These are phyloP conservation scores for Thinopyrum elongatum DNA, from an alignment of 176 grass and related monocot species.

Conservation along the genomic window DNA sequence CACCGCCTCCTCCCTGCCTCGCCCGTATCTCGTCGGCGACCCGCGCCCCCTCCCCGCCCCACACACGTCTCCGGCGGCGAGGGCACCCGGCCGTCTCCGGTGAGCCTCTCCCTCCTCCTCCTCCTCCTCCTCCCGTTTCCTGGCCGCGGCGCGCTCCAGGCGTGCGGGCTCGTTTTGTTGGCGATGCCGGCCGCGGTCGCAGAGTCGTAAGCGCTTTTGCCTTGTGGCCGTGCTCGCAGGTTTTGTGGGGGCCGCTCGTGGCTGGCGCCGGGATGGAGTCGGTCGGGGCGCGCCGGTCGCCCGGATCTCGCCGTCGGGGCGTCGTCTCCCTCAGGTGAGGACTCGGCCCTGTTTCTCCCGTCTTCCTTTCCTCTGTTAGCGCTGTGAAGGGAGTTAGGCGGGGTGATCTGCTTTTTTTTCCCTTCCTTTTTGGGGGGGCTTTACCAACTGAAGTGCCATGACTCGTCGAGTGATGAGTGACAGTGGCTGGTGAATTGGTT, in stretches of 20 bases:
- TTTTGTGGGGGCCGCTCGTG: constrained; percentile 20
- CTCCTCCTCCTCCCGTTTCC: not conserved
- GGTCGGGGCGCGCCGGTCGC: constrained; percentile 23
- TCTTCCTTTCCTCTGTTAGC: not conserved
- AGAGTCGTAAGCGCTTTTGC: constrained; percentile 19
- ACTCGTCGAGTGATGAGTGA: not conserved
- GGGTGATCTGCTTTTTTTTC: not conserved
- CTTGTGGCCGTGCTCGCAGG: constrained; percentile 23
- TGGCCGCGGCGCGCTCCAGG: not conserved
- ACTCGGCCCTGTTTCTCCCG: not conserved
- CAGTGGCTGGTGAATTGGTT: constrained; percentile 31
- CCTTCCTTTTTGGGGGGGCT: not conserved
- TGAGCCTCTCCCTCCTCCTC: not conserved
- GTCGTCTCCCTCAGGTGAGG: constrained; percentile 20
- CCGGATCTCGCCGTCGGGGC: constrained; percentile 39
- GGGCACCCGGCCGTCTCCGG: constrained; percentile 29
- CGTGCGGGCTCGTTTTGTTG: not conserved
- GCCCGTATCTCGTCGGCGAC: constrained; percentile 24
- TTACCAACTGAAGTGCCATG: not conserved
- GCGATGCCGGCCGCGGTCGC: not conserved
- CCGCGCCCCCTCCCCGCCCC: not conserved
- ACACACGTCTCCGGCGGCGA: not conserved
- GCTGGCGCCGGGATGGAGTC: constrained; percentile 42
- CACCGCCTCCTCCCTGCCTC: constrained; percentile 21
- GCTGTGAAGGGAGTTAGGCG: not conserved